These are phyloP conservation scores for Gossypium davidsonii DNA, from an alignment of 441 rosid species.

Conservation along the genomic window DNA sequence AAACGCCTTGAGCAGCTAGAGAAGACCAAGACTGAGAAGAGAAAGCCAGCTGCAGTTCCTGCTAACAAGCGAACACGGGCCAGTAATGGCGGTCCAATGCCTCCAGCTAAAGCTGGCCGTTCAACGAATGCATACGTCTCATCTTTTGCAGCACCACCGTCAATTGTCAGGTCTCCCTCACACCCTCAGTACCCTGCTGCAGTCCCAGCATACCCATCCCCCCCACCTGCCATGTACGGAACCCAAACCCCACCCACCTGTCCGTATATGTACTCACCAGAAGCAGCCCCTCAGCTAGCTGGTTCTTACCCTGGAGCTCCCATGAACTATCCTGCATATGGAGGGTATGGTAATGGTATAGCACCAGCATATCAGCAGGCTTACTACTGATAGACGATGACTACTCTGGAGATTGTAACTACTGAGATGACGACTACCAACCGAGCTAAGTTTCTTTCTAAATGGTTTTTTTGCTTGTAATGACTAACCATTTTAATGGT, in stretches of 20 bases:
- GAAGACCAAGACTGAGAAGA: conserved; percentile 83
- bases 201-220: conserved; percentile 57
- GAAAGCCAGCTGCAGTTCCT: conserved; percentile 65
- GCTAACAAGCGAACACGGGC: conserved; percentile 90
- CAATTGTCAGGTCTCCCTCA: conserved; percentile 70
- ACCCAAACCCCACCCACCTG: conserved; percentile 56
- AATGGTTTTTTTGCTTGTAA: conserved; percentile 54
- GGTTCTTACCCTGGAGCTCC: conserved; percentile 69
- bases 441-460: conserved; percentile 40
- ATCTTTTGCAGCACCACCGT: conserved; percentile 73
- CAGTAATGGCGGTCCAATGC: conserved; percentile 86
- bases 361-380: conserved; percentile 87
- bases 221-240: conserved; percentile 69
- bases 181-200: conserved; percentile 62
- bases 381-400: conserved; percentile 87
- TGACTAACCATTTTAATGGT: conserved; percentile 64
- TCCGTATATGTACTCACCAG: conserved; percentile 75
- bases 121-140: conserved; percentile 81
- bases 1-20: conserved; percentile 92
- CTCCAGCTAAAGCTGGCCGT: conserved; percentile 97
- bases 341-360: conserved; percentile 58
- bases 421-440: conserved; percentile 70
- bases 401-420: conserved; percentile 66
- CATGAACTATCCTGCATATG: conserved; percentile 60
- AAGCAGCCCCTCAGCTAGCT: conserved; percentile 43